A percentile compares a stretch with the other conserved stretches of the same genome.
Evolutionary conservation across 768 basidiomycete species (phyloP).

Genomic region (Kwoniella bestiolae): DNA sequence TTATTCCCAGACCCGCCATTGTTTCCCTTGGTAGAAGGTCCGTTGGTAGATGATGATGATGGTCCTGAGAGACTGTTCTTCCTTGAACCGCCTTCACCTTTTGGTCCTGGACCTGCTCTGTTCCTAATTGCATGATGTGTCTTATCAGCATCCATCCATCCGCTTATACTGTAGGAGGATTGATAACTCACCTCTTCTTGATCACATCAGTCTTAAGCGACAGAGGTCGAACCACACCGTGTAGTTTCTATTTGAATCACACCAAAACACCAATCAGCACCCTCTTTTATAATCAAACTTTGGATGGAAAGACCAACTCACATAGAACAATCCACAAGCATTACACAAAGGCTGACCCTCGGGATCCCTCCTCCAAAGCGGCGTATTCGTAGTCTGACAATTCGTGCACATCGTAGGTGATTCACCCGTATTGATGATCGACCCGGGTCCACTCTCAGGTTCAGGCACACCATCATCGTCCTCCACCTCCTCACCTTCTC

Average conservation of each 20-base stretch:
- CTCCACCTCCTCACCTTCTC: background rate
- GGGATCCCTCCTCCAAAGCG: slow-evolving; percentile 60
- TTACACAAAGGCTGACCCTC: slow-evolving; percentile 61
- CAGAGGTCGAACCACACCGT: slow-evolving; percentile 89
- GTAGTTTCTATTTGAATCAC: slow-evolving; percentile 71
- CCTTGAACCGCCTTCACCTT: slow-evolving; percentile 16
- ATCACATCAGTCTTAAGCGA: slow-evolving; percentile 97
- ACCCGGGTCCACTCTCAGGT: slow-evolving; percentile 21
- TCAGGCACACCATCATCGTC: slow-evolving; percentile 7
- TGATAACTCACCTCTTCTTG: slow-evolving; percentile 68
- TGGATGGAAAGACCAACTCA: slow-evolving; percentile 60
- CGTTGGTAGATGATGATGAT: background rate
- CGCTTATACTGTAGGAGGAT: background rate
- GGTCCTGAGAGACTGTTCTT: slow-evolving; percentile 16
- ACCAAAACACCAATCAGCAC: background rate
- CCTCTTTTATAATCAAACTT: background rate
- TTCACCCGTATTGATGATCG: slow-evolving; percentile 43
- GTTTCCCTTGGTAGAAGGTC: background rate
- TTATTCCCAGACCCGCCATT: background rate
- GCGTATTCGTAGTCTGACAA: slow-evolving; percentile 93
- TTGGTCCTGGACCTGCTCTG: slow-evolving; percentile 21
- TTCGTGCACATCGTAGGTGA: slow-evolving; percentile 87
- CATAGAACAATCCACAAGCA: slow-evolving; percentile 92
- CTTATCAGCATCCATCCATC: too few species aligned
- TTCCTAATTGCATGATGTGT: too few species aligned